A percentile compares a stretch with the other conserved stretches of the same genome.
Conservation (phyloP, 129 eudicot species). For the Tanacetum coccineum region DNA sequence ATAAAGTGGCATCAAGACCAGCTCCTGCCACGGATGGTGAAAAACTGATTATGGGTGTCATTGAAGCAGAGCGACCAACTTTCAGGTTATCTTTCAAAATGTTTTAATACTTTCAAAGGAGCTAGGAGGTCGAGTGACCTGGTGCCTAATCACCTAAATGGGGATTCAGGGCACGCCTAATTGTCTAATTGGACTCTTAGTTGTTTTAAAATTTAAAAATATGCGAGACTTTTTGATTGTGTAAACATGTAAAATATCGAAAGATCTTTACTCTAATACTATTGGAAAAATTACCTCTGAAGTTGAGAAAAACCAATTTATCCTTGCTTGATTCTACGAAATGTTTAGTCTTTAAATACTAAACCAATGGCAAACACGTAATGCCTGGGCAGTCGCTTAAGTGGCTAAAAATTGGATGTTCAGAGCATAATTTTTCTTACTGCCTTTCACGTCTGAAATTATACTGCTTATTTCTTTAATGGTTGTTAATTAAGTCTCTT, state of each 20-base stretch:
- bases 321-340: too few species aligned
- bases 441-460: too few species aligned
- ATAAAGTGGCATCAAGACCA: slow-evolving; percentile 70
- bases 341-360: too few species aligned
- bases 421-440: too few species aligned
- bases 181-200: too few species aligned
- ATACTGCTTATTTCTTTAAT: not conserved
- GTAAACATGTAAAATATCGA: not conserved
- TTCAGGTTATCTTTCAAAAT: slow-evolving; percentile 49
- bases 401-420: not conserved
- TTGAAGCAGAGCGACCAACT: slow-evolving; percentile 78
- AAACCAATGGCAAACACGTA: not conserved
- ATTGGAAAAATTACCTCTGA: not conserved
- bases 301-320: too few species aligned
- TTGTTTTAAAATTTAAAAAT: too few species aligned
- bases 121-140: too few species aligned
- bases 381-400: not conserved
- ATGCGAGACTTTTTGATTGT: not conserved
- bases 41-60: slow-evolving; percentile 64
- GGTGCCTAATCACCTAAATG: too few species aligned
- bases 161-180: too few species aligned
- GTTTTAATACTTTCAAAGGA: not conserved
- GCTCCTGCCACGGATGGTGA: slow-evolving; percentile 71
- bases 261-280: not conserved
- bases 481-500: not conserved